A percentile compares a stretch with the other conserved stretches of the same genome.
phyloP scores from a whole-genome alignment of 352 stramenopile species.

The Globisporangium okanoganense region DNA sequence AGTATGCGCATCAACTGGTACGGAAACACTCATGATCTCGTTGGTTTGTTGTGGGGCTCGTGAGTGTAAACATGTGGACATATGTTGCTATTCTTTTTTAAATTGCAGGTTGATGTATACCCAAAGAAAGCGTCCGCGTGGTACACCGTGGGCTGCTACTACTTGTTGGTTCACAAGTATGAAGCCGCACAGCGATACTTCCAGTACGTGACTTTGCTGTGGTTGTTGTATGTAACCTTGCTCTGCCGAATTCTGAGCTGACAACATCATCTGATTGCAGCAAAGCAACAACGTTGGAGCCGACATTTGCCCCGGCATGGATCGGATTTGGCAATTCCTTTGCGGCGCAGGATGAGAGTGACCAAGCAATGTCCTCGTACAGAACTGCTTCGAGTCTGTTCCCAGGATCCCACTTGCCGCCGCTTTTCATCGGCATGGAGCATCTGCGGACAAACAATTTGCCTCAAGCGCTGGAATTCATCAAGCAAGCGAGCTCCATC shows the following conservation, averaged over 20 bases:
- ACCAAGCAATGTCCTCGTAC: conserved; percentile 97
- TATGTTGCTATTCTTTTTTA: background rate
- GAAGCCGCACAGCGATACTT: conserved; percentile 96
- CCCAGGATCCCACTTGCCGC: conserved; percentile 89
- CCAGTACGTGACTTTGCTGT: conserved; percentile 52
- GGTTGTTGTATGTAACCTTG: background rate
- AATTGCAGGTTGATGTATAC: conserved; percentile 85
- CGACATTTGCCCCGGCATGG: conserved; percentile 94
- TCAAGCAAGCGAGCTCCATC: conserved; percentile 82
- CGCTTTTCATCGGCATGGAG: conserved; percentile 98
- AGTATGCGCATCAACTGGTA: conserved; percentile 94
- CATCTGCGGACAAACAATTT: conserved; percentile 97
- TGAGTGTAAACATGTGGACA: background rate
- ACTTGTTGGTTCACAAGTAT: conserved; percentile 92
- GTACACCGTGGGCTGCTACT: conserved; percentile 97
- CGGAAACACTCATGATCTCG: background rate
- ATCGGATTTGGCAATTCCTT: conserved; percentile 97
- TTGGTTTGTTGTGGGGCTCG: background rate
- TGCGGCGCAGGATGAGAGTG: conserved; percentile 95
- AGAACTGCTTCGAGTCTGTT: conserved; percentile 93
- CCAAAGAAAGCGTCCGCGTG: conserved; percentile 92
- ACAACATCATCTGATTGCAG: conserved; percentile 23
- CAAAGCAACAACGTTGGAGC: conserved; percentile 90
- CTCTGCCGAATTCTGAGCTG: background rate
- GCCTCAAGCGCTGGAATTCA: conserved; percentile 92